These are phyloP conservation scores for Trichoderma breve DNA, from an alignment of 2,329 filamentous ascomycete species.

Conservation along the genomic window DNA sequence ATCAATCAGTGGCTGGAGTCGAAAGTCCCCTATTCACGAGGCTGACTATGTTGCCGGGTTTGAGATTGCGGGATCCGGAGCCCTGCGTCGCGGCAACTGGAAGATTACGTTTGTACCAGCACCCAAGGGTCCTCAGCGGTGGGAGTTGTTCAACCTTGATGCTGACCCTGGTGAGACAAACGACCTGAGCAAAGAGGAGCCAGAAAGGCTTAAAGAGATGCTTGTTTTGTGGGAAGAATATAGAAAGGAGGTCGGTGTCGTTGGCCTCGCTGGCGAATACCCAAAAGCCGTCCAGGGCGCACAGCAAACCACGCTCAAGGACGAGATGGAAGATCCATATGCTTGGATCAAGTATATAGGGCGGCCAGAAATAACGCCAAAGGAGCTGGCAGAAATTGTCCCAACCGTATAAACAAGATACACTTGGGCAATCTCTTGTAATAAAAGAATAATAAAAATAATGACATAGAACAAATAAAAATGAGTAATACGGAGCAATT, in stretches of 20 bases:
- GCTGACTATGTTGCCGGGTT: slow-evolving; percentile 1
- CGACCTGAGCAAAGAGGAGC: slow-evolving; percentile 29
- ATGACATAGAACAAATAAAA: neutral
- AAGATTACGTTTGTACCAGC: slow-evolving; percentile 15
- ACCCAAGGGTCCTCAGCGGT: slow-evolving; percentile 21
- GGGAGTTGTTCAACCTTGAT: slow-evolving; percentile 36
- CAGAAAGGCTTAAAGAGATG: slow-evolving; percentile 30
- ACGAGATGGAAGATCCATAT: slow-evolving; percentile 17
- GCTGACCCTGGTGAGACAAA: slow-evolving; percentile 34
- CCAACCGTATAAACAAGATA: neutral
- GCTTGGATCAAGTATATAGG: slow-evolving; percentile 19
- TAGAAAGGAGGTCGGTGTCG: slow-evolving; percentile 24
- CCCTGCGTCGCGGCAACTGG: slow-evolving; percentile 8
- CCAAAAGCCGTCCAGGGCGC: neutral
- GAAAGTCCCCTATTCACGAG: slow-evolving; percentile 2
- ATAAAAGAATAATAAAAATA: neutral
- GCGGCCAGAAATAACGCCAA: slow-evolving; percentile 3
- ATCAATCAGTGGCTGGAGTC: slow-evolving; percentile 2
- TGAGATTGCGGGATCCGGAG: slow-evolving; percentile 16
- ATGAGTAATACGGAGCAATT: neutral
- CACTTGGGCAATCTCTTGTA: neutral
- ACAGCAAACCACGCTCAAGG: neutral
- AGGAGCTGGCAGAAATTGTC: neutral
- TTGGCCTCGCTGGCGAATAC: slow-evolving; percentile 12
- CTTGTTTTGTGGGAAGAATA: slow-evolving; percentile 37